Base-by-base conservation (phyloP, 75 land plant species). In the Isoetes taiwanensis region DNA sequence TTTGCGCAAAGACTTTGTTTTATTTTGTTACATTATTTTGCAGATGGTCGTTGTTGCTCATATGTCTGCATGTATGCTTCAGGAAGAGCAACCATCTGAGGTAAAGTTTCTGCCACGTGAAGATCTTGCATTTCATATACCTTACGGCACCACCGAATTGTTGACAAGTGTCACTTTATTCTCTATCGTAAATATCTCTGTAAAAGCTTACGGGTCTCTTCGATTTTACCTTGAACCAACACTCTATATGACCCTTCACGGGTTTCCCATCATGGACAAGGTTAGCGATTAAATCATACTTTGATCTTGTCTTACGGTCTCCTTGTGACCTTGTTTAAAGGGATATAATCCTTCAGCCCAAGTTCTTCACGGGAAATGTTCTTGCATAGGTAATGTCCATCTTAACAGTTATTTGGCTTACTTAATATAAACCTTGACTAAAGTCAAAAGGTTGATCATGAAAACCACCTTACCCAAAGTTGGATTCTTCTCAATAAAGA, bases 291-390 rank as follows among this genome's bases (percentile, higher is more conserved):
- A 46, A 23, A 19, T 46, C 50, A 23, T 46, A 46, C 50, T 46
- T 46, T 46, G 50, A 8, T 5, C 50, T 16, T 5, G 50, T 23
- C n/a, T 46, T 46, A 19, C 23, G 16, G 19, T 23, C n/a, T 16
- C 16, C 50, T n/a, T 6, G 5, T n/a, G 25, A 23, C n/a, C 4
- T 16, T 3, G 16, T 8, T 4, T 23, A 46, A 23, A 19, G 50
- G 50, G 19, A 46, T 46, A 23, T 46, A 46, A n/a, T 46, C 50
- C n/a, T 46, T 46, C n/a, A 46, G 50, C 50, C 50, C 50, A 46
- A 23, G 16, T 46, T 46, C n/a, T 46, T 46, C 6, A 46, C 50
- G 5, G 50, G 50, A 23, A 46, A 46, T 16, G 16, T 46, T 23
- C 16, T 23, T 46, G 50, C 16, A 46, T 19, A 37, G n/a, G n/a